Percentiles rank a stretch among this genome's conserved stretches.
phyloP scores from a whole-genome alignment of 164 flowering plant genomes.

The Aristolochia contorta region DNA sequence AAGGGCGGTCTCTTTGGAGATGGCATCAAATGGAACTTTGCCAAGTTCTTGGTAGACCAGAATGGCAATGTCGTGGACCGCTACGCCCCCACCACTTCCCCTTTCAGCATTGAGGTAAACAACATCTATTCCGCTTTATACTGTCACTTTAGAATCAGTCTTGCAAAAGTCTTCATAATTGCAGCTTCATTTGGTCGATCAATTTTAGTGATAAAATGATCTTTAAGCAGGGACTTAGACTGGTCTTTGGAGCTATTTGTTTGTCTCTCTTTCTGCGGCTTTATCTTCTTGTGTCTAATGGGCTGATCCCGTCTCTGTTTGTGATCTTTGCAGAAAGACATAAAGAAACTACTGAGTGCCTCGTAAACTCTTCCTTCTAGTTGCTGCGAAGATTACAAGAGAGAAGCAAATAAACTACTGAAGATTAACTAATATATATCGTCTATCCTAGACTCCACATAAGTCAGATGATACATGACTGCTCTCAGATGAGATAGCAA shows the following conservation, averaged over 20 bases:
- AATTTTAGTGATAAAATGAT: too few species aligned
- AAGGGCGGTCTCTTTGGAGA: slow-evolving; percentile 15
- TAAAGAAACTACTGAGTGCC: slow-evolving; percentile 37
- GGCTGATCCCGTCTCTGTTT: not conserved
- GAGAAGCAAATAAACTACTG: too few species aligned
- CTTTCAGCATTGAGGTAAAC: slow-evolving; percentile 77
- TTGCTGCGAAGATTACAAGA: too few species aligned
- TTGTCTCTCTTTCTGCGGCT: too few species aligned
- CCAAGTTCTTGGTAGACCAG: slow-evolving; percentile 34
- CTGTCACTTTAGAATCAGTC: too few species aligned
- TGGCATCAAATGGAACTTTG: slow-evolving; percentile 17
- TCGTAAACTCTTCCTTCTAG: not conserved
- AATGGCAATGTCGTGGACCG: slow-evolving; percentile 68
- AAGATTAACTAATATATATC: not conserved
- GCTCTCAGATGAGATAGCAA: not conserved
- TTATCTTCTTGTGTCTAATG: not conserved
- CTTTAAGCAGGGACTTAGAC: too few species aligned
- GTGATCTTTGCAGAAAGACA: slow-evolving; percentile 30
- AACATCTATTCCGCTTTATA: not conserved
- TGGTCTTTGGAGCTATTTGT: too few species aligned
- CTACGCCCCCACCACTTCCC: slow-evolving; percentile 79
- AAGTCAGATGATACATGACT: not conserved
- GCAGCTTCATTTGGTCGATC: too few species aligned
- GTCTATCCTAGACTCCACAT: not conserved
- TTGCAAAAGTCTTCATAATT: not conserved